Evolutionary conservation across 2,329 filamentous ascomycete species (phyloP), one percentile per base, ranked within the genome.

Genomic region (Incumbomyces delicatus): DNA sequence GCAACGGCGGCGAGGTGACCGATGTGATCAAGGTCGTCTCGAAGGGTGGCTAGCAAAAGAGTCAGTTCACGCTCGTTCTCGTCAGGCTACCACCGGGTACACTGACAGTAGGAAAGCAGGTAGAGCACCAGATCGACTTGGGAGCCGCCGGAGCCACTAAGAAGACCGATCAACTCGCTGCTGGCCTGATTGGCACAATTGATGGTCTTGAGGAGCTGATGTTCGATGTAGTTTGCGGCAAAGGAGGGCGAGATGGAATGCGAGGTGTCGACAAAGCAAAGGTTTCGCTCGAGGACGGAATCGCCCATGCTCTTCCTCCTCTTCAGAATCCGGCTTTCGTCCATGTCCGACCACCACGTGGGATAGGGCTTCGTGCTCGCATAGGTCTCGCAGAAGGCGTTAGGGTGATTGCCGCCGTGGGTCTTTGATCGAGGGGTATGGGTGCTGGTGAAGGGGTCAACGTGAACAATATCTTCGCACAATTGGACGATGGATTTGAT

Each of bases 391-490:
- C 35, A 48, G 41, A 42, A 41, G 35, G 41, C 43, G 41, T 44
- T 32, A 29, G 40, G 8, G 10, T 27, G 29, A 18, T 17, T 46
- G 14, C 29, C 22, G 32, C 16, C 22, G 18, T 39, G 34, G 3
- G 35, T 7, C 43, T 41, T 17, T 17, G 38, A 27, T 40, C 46
- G 13, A 27, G 46, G n/a, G 13, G 41, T 17, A 44, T 38, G 46
- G 46, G 38, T 54, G 17, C 51, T 44, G 18, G 64, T 61, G 27
- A 72, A 62, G 2, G 83, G 75, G 60, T 96, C 90, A 44, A 95
- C 81, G 62, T 98, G 90, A 2, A 96, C 90, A 52, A 98, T 94
- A 60, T 96, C 87, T 59, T 89, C 80, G 62, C 87, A 94, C 2
- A 72, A 75, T 60, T 95, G 87, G 13, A 94, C 81, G 38, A 98